These are phyloP conservation scores for Tricharina praecox DNA, from an alignment of 495 filamentous ascomycete species.

Conservation along the genomic window DNA sequence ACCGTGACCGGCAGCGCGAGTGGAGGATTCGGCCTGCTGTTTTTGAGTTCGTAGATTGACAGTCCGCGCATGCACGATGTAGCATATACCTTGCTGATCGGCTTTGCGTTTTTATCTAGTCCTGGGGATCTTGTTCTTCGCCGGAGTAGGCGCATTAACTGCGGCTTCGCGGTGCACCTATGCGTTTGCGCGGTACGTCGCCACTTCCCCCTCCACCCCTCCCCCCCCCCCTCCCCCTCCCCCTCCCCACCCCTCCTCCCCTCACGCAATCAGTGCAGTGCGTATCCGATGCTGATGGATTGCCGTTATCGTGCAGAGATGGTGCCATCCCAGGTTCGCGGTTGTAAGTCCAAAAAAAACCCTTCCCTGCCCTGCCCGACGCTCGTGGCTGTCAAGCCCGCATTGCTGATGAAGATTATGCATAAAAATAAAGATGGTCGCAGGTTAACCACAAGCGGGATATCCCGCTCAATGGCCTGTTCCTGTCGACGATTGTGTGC, in stretches of 20 bases:
- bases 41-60: conserved; percentile 38
- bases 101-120: too few relatives aligned
- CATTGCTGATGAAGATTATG: background rate
- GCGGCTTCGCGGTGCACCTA: conserved; percentile 44
- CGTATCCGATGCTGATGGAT: conserved; percentile 4
- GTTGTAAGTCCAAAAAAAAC: conserved; percentile 23
- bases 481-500: conserved; percentile 38
- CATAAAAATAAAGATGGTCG: conserved; percentile 38
- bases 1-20: conserved; percentile 40
- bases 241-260: too few relatives aligned
- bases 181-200: conserved; percentile 35
- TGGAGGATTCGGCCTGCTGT: conserved; percentile 56
- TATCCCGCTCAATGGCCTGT: conserved; percentile 41
- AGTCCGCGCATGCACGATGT: too few relatives aligned
- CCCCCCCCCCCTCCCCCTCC: too few relatives aligned
- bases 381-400: too few relatives aligned
- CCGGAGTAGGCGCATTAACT: conserved; percentile 41
- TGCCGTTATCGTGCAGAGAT: conserved; percentile 25
- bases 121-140: conserved; percentile 48
- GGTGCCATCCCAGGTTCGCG: conserved; percentile 50
- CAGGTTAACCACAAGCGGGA: conserved; percentile 38
- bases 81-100: too few relatives aligned
- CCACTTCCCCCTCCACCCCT: background rate
- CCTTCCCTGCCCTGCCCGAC: too few relatives aligned
- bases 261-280: too few relatives aligned